Percentiles rank a stretch among this genome's conserved stretches.
Conservation (phyloP, 768 basidiomycete species). For the Phlebiopsis gigantea region DNA sequence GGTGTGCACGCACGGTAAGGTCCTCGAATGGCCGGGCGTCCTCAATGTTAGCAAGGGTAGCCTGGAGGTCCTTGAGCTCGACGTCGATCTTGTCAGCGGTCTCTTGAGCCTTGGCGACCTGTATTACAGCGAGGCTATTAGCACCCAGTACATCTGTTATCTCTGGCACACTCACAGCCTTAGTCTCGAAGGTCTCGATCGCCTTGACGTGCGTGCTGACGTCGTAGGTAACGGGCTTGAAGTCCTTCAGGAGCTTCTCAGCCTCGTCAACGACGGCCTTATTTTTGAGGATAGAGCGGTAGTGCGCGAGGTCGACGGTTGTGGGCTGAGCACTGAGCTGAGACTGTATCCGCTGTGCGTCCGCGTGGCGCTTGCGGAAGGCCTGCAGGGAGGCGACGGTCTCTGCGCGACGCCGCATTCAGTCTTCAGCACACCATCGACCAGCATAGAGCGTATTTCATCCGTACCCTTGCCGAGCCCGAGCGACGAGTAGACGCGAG, state of each 20-base stretch:
- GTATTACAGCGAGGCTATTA: not conserved
- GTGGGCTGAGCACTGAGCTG: conserved; percentile 67
- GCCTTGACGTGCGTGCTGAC: conserved; percentile 85
- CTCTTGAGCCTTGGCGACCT: conserved; percentile 88
- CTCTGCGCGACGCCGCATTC: conserved; percentile 42
- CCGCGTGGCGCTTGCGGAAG: conserved; percentile 93
- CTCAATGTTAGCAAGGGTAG: conserved; percentile 94
- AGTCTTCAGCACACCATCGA: not conserved
- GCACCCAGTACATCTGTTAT: not conserved
- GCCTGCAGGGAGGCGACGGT: conserved; percentile 86
- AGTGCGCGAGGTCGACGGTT: conserved; percentile 86
- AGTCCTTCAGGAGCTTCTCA: conserved; percentile 81
- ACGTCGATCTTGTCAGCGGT: conserved; percentile 86
- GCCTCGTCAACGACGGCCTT: conserved; percentile 87
- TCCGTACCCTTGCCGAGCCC: conserved; percentile 82
- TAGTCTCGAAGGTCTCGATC: conserved; percentile 93
- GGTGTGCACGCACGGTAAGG: conserved; percentile 63
- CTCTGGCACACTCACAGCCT: conserved; percentile 64
- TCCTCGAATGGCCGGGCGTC: conserved; percentile 97
- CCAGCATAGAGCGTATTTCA: not conserved
- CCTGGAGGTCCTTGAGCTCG: conserved; percentile 87
- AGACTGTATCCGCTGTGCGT: conserved; percentile 72
- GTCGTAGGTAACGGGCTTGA: conserved; percentile 95
- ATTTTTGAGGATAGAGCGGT: conserved; percentile 90
- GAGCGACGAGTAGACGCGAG: conserved; percentile 76